These are phyloP conservation scores for Hirsutella minnesotensis DNA, from an alignment of 2,329 filamentous ascomycete species.

Conservation along the genomic window DNA sequence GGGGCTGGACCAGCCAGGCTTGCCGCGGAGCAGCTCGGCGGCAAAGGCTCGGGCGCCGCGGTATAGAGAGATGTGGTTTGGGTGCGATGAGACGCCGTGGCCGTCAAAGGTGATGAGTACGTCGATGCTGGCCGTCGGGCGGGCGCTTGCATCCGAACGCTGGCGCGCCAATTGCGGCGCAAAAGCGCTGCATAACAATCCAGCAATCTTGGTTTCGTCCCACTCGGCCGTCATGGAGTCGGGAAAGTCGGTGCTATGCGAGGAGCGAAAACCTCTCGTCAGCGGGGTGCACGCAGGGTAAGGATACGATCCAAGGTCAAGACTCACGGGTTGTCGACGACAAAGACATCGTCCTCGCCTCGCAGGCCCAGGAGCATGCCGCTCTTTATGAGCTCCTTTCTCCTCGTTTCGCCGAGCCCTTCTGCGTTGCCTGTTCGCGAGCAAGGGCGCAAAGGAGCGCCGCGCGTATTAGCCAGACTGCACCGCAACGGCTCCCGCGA, in stretches of 20 bases:
- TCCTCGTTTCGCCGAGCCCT: slow-evolving; percentile 72
- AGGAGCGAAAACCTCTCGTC: slow-evolving; percentile 11
- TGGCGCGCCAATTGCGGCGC: slow-evolving; percentile 46
- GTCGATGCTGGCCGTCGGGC: slow-evolving; percentile 52
- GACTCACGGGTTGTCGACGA: slow-evolving; percentile 65
- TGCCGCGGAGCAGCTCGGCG: slow-evolving; percentile 48
- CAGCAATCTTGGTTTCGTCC: slow-evolving; percentile 58
- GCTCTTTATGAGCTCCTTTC: slow-evolving; percentile 73
- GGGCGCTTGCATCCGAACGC: slow-evolving; percentile 16
- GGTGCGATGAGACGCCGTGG: slow-evolving; percentile 73
- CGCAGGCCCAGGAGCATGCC: slow-evolving; percentile 65
- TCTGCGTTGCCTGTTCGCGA: slow-evolving; percentile 59
- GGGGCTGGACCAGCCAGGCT: slow-evolving; percentile 55
- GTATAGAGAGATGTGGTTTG: slow-evolving; percentile 87
- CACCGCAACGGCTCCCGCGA: too few species aligned
- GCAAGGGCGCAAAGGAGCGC: slow-evolving; percentile 13
- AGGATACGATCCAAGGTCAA: not conserved
- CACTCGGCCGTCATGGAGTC: slow-evolving; percentile 80
- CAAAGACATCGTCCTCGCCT: slow-evolving; percentile 65
- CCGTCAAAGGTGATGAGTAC: slow-evolving; percentile 81
- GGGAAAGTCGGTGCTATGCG: slow-evolving; percentile 49
- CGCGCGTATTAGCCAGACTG: not conserved
- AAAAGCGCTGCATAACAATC: slow-evolving; percentile 61
- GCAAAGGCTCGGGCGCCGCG: slow-evolving; percentile 69
- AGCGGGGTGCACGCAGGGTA: not conserved